phyloP scores from a whole-genome alignment of 139 green algal genomes.

The Volvox africanus region DNA sequence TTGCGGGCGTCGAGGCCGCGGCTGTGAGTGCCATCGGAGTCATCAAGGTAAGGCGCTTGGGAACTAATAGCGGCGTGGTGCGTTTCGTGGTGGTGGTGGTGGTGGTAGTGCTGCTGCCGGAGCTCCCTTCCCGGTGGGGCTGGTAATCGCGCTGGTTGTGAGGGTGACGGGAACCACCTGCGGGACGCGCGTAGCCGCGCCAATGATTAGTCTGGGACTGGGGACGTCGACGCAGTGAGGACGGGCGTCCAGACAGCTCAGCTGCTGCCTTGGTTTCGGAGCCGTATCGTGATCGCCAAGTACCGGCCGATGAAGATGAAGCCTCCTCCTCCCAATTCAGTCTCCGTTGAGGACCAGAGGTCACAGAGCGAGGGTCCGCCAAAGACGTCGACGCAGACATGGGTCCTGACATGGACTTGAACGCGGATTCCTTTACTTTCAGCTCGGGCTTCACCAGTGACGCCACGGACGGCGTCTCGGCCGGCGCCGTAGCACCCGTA shows the following conservation, averaged over 20 bases:
- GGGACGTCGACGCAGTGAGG: no score
- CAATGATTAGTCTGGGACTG: no score
- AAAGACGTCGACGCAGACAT: background rate
- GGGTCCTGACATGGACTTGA: background rate
- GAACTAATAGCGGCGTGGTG: background rate
- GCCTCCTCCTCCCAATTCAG: slow-evolving; percentile 4
- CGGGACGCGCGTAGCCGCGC: no score
- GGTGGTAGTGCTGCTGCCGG: background rate
- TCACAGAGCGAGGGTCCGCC: background rate
- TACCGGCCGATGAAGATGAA: background rate
- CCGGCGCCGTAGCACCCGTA: no score
- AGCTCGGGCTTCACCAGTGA: no score
- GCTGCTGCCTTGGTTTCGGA: background rate
- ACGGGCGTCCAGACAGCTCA: background rate
- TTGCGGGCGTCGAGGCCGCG: background rate
- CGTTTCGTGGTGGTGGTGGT: background rate
- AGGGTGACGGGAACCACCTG: no score
- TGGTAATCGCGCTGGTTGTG: background rate
- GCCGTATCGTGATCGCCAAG: no score
- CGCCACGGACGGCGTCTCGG: no score
- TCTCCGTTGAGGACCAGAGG: background rate
- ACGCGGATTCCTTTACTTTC: background rate
- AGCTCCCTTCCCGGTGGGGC: background rate
- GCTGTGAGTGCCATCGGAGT: background rate
- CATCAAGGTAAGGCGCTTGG: background rate